Base-by-base conservation (phyloP, 805 yeast species). In the Candida andamanensis region DNA sequence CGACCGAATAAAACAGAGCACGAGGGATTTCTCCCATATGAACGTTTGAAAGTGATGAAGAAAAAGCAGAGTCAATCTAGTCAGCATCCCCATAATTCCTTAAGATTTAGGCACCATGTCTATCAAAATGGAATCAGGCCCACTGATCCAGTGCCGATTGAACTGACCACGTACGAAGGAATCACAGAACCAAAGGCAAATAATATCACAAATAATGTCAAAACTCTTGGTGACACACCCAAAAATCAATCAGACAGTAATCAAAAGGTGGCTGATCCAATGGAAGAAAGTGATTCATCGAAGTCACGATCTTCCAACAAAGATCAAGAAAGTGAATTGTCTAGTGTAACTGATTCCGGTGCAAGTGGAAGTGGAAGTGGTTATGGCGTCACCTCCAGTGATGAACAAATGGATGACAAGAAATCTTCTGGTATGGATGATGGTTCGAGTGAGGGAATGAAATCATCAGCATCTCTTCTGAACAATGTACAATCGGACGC, bases 11-110 rank as follows among this genome's bases (percentile, higher is more conserved):
- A 19, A 19, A 8, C 22, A 8, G 22, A 19, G 11, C 22, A 23
- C 10, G 31, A 37, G n/a, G 26, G 39, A 6, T 52, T 54, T 28
- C 24, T 52, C 17, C 60, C 60, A 6, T 43, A 29, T 28, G 58
- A 54, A 37, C 34, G 58, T 15, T 30, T 52, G 18, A 50, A 51
- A 31, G 52, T 50, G 2, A 29, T 51, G 39, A 52, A 43, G 33
- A 37, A 47, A 17, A 51, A 49, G 29, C 29, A 28, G 7, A 44
- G 28, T 4, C 30, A 24, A n/a, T 11, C 22, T 11, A 25, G 19
- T 20, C 28, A 29, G 13, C 9, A 16, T 9, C 13, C 26, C 10
- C 36, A 38, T 17, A 21, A 26, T n/a, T n/a, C n/a, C n/a, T n/a
- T n/a, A n/a, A n/a, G n/a, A n/a, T n/a, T n/a, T n/a, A n/a, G n/a